These are phyloP conservation scores for Barnettozyma californica DNA, from an alignment of 805 yeast species.

Conservation along the genomic window DNA sequence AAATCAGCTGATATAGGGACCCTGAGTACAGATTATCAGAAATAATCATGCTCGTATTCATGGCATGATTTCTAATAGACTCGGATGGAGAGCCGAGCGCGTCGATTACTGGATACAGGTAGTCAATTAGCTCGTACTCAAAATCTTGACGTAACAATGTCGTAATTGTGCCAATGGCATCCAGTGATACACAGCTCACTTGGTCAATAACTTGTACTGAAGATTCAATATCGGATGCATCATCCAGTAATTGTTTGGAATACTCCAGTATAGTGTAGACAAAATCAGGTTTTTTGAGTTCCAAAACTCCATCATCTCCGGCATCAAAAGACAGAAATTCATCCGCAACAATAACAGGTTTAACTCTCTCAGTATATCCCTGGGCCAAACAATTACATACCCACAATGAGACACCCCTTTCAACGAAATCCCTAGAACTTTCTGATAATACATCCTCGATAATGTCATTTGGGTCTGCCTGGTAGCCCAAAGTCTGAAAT, in stretches of 20 bases:
- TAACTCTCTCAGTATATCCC: slow-evolving; percentile 16
- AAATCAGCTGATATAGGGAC: slow-evolving; percentile 49
- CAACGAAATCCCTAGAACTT: slow-evolving; percentile 13
- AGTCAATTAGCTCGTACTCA: slow-evolving; percentile 57
- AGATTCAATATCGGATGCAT: slow-evolving; percentile 22
- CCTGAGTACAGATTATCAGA: slow-evolving; percentile 49
- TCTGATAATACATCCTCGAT: slow-evolving; percentile 21
- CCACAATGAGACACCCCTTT: slow-evolving; percentile 34
- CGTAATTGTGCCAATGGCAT: slow-evolving; percentile 35
- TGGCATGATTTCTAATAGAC: slow-evolving; percentile 45
- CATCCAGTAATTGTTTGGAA: slow-evolving; percentile 40
- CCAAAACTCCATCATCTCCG: slow-evolving; percentile 10
- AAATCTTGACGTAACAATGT: slow-evolving; percentile 22
- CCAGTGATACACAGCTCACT: slow-evolving; percentile 35
- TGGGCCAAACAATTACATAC: slow-evolving; percentile 29
- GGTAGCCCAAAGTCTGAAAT: slow-evolving; percentile 21
- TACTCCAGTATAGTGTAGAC: slow-evolving; percentile 30
- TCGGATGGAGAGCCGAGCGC: slow-evolving; percentile 55
- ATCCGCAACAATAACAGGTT: slow-evolving; percentile 14
- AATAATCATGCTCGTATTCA: slow-evolving; percentile 44
- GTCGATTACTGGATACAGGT: slow-evolving; percentile 67
- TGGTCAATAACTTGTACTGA: slow-evolving; percentile 10
- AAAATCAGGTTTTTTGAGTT: slow-evolving; percentile 22
- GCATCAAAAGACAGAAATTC: slow-evolving; percentile 29
- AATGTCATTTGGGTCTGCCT: slow-evolving; percentile 12